These are phyloP conservation scores for Chytridiales sp. DNA, from an alignment of 371 early-diverging fungal species.

Conservation along the genomic window DNA sequence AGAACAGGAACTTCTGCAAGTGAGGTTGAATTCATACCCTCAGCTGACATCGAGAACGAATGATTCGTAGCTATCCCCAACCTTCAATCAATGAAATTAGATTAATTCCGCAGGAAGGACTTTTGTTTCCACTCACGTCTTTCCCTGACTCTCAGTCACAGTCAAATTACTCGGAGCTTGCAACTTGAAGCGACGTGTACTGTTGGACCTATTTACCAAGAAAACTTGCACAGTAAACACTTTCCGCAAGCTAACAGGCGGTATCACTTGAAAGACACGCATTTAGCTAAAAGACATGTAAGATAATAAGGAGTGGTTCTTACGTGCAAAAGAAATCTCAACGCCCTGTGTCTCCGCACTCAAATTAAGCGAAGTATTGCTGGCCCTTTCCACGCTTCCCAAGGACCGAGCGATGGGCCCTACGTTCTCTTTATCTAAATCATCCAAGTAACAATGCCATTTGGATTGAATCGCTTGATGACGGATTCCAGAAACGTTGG, in stretches of 20 bases:
- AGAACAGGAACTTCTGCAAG: too few relatives aligned
- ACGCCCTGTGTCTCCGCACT: too few relatives aligned
- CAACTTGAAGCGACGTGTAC: slow-evolving; percentile 62
- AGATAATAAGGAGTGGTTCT: slow-evolving; percentile 2
- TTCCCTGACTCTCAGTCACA: slow-evolving; percentile 44
- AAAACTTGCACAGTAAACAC: slow-evolving; percentile 71
- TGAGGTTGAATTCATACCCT: neutral
- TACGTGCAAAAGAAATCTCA: slow-evolving; percentile 68
- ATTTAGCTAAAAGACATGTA: slow-evolving; percentile 1
- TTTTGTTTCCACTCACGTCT: slow-evolving; percentile 25
- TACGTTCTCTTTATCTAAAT: slow-evolving; percentile 49
- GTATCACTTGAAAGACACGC: slow-evolving; percentile 43
- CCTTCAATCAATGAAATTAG: neutral
- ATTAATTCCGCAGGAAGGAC: too few relatives aligned
- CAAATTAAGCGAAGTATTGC: slow-evolving; percentile 18
- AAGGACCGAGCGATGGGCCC: neutral
- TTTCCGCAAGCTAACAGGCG: slow-evolving; percentile 57
- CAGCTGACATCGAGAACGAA: slow-evolving; percentile 3
- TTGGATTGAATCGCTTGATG: slow-evolving; percentile 56
- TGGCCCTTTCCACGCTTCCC: neutral
- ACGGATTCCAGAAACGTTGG: slow-evolving; percentile 6
- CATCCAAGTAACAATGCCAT: slow-evolving; percentile 70
- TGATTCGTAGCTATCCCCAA: slow-evolving; percentile 1
- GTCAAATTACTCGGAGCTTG: slow-evolving; percentile 62
- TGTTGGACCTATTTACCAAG: slow-evolving; percentile 71